Percentiles rank a stretch among this genome's conserved stretches.
Conservation (phyloP, 164 flowering plant species). For the Berberis thunbergii region DNA sequence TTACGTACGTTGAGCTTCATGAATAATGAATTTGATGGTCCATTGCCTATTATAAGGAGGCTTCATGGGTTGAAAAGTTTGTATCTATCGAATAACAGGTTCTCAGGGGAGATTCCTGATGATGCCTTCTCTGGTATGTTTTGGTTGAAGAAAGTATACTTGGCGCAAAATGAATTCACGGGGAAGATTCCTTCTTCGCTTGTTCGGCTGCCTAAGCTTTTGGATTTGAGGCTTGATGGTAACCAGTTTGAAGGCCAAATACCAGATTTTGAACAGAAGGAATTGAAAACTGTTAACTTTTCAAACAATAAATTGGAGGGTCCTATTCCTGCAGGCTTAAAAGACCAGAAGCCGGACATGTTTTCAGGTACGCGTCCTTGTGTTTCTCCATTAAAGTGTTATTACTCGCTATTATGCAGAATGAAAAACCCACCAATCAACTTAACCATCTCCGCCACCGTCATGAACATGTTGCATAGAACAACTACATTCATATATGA, state of each 20-base stretch:
- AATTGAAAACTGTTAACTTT: conserved; percentile 20
- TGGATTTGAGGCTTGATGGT: conserved; percentile 47
- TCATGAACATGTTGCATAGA: no score
- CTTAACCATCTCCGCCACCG: no score
- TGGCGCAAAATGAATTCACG: conserved; percentile 39
- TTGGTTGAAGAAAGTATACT: conserved; percentile 56
- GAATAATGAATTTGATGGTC: conserved; percentile 51
- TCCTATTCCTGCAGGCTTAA: conserved; percentile 36
- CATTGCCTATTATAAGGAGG: conserved; percentile 49
- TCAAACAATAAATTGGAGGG: conserved; percentile 63
- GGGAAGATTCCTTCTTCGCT: conserved; percentile 69
- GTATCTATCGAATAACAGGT: conserved; percentile 35
- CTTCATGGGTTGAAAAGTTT: conserved; percentile 46
- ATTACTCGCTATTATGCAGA: no score
- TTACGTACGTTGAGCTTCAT: conserved; percentile 41
- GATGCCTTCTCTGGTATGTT: conserved; percentile 39
- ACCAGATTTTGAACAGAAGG: conserved; percentile 25
- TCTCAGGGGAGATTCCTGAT: conserved; percentile 51
- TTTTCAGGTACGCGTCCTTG: conserved; percentile 22
- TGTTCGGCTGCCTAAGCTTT: conserved; percentile 19
- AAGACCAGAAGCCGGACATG: conserved; percentile 21
- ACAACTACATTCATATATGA: no score
- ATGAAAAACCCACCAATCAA: no score
- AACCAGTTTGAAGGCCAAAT: conserved; percentile 61
- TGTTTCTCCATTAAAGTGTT: no score